Percentiles rank a stretch among this genome's conserved stretches.
Evolutionary conservation across 192 early-diverging fungal genomes (phyloP).

Genomic region (Backusella morwellensis): DNA sequence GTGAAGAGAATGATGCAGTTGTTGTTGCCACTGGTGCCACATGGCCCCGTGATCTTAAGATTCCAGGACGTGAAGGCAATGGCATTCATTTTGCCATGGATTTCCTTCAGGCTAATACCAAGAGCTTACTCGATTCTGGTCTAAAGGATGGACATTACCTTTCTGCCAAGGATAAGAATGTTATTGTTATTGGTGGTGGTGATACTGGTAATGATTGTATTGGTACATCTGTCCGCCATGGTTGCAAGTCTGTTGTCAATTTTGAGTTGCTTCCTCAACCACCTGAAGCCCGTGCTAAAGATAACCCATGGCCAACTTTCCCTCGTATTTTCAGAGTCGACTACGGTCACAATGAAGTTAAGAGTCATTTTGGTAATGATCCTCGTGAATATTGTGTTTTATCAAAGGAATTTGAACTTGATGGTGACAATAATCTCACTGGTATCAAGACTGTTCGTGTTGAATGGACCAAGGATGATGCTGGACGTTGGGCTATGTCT

Average conservation of each 20-base stretch:
- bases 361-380: slow-evolving; percentile 85
- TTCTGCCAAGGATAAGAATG: slow-evolving; percentile 87
- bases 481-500: slow-evolving; percentile 84
- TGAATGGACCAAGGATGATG: slow-evolving; percentile 87
- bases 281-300: slow-evolving; percentile 71
- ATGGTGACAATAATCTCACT: slow-evolving; percentile 75
- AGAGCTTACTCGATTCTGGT: slow-evolving; percentile 79
- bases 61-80: slow-evolving; percentile 84
- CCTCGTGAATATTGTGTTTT: slow-evolving; percentile 94
- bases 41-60: slow-evolving; percentile 94
- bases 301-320: slow-evolving; percentile 99
- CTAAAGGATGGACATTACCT: slow-evolving; percentile 74
- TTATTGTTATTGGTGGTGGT: slow-evolving; percentile 98
- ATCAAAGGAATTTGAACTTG: slow-evolving; percentile 93
- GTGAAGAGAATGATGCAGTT: slow-evolving; percentile 73
- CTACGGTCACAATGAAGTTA: slow-evolving; percentile 95
- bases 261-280: slow-evolving; percentile 98
- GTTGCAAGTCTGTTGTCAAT: slow-evolving; percentile 90
- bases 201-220: slow-evolving; percentile 98
- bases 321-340: slow-evolving; percentile 94
- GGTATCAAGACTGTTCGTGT: slow-evolving; percentile 96
- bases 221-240: slow-evolving; percentile 90
- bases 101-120: slow-evolving; percentile 88
- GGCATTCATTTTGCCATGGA: slow-evolving; percentile 99
- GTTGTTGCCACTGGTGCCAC: slow-evolving; percentile 94